Evolutionary conservation across 345 rosid genomes (phyloP).

Genomic region (Cardamine resedifolia): DNA sequence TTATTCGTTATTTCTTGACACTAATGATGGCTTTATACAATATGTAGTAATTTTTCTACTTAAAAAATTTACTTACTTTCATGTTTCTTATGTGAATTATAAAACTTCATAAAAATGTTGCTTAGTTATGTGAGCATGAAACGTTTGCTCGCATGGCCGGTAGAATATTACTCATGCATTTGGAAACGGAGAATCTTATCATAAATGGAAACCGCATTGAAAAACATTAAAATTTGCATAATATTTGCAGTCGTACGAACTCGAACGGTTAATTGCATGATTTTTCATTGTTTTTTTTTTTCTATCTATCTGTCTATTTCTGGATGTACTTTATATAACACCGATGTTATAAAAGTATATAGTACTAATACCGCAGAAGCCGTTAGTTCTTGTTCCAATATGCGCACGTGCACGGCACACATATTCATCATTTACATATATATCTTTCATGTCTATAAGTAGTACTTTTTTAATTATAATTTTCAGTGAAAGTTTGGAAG

Average conservation of each 20-base stretch:
- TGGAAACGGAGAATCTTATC: conserved; percentile 18
- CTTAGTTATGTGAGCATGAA: conserved; percentile 11
- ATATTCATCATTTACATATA: conserved; percentile 5
- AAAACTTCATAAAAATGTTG: neutral
- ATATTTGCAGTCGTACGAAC: neutral
- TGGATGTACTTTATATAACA: neutral
- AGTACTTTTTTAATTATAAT: conserved; percentile 5
- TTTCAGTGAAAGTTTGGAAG: conserved; percentile 34
- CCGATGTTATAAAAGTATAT: neutral
- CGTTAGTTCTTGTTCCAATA: conserved; percentile 39
- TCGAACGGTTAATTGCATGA: conserved; percentile 13
- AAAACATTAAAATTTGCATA: neutral
- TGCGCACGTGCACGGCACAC: conserved; percentile 28
- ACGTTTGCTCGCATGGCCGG: conserved; percentile 21
- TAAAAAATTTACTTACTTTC: no score
- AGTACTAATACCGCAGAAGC: conserved; percentile 29
- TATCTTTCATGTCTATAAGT: conserved; percentile 5
- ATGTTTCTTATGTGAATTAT: neutral
- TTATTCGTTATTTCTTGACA: no score
- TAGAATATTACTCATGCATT: conserved; percentile 16
- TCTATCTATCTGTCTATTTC: neutral
- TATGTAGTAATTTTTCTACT: no score
- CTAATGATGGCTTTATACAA: no score
- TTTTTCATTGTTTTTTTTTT: neutral
- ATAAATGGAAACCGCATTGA: conserved; percentile 18